A percentile compares a stretch with the other conserved stretches of the same genome.
These are phyloP conservation scores for Sphaerulina vaccinii DNA, from an alignment of 2,329 filamentous ascomycete species.

Conservation along the genomic window DNA sequence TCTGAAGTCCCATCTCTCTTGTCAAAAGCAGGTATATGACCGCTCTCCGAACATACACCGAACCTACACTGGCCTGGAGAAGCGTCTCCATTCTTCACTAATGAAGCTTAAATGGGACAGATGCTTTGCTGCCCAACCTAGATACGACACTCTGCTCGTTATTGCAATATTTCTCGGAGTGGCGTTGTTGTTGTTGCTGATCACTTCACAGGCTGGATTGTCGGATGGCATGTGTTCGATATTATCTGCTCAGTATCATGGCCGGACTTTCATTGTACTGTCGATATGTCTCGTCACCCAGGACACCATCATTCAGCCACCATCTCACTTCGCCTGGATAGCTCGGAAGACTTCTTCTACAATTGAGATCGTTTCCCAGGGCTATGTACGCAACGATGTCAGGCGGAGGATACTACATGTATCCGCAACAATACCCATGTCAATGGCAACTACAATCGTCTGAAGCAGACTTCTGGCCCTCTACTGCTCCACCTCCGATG, in stretches of 20 bases:
- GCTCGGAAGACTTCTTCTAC: neutral
- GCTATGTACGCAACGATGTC: neutral
- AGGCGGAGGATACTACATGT: neutral
- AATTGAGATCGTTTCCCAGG: neutral
- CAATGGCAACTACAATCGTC: neutral
- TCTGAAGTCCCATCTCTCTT: too few species aligned
- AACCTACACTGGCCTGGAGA: neutral
- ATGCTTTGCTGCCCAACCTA: slow-evolving; percentile 4
- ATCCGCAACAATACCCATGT: neutral
- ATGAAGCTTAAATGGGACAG: neutral
- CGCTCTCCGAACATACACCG: neutral
- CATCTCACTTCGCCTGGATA: neutral
- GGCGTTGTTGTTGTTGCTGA: neutral
- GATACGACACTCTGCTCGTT: neutral
- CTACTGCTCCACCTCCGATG: neutral
- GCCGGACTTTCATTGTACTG: neutral
- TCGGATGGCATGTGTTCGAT: neutral
- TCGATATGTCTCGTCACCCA: neutral
- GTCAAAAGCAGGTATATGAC: too few species aligned
- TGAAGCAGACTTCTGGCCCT: neutral
- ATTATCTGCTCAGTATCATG: neutral
- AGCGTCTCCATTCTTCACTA: neutral
- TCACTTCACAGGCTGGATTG: neutral
- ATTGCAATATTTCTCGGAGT: neutral
- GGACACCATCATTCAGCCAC: neutral